A percentile compares a stretch with the other conserved stretches of the same genome.
Conservation (phyloP, 1,284 basidiomycete genomes). For the Leccinum brunneo-olivaceum region DNA sequence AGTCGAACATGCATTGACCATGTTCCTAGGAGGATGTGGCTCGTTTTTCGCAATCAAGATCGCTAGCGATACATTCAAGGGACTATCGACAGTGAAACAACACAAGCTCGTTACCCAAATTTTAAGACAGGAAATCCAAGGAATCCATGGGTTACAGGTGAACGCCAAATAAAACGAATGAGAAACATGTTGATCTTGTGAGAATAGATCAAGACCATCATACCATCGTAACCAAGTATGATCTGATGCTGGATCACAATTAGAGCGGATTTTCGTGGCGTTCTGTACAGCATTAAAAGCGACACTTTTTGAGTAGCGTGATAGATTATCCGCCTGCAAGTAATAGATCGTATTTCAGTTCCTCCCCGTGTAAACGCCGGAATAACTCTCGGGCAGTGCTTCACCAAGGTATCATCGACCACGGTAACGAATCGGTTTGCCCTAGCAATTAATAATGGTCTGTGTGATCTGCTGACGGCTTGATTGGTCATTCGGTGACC, state of each 20-base stretch:
- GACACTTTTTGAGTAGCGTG: conserved; percentile 68
- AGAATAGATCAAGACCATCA: conserved; percentile 26
- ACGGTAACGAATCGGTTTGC: no score
- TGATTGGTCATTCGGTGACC: no score
- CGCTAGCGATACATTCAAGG: conserved; percentile 80
- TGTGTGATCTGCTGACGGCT: conserved; percentile 35
- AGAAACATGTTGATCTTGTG: conserved; percentile 9
- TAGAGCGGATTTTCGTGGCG: conserved; percentile 6
- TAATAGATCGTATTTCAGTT: no score
- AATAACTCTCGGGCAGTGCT: no score
- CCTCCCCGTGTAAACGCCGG: no score
- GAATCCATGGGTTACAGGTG: conserved; percentile 94
- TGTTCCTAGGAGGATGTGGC: conserved; percentile 82
- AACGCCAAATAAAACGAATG: conserved; percentile 16
- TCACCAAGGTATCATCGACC: no score
- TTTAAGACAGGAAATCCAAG: conserved; percentile 85
- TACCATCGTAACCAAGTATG: conserved; percentile 16
- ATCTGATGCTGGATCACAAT: no score
- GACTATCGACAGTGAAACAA: conserved; percentile 85
- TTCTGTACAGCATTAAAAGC: conserved; percentile 41
- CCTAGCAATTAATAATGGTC: no score
- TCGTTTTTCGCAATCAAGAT: conserved; percentile 94
- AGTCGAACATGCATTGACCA: conserved; percentile 1
- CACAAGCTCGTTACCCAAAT: conserved; percentile 87
- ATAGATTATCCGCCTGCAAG: conserved; percentile 93